These are phyloP conservation scores for Scheffersomyces titani DNA, from an alignment of 1,139 yeast genomes.

Conservation along the genomic window DNA sequence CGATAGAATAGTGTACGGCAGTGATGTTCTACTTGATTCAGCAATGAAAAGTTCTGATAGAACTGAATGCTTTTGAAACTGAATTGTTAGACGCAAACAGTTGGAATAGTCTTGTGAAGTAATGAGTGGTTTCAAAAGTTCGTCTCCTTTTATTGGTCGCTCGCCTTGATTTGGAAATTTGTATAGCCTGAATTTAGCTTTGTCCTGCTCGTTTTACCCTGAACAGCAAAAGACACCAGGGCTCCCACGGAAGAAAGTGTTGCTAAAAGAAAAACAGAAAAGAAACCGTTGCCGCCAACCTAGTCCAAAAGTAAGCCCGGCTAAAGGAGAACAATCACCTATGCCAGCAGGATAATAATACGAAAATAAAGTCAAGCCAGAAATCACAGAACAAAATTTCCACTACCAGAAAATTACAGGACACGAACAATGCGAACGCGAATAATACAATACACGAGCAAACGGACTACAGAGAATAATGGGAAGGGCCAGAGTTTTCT, in stretches of 20 bases:
- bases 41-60: neutral
- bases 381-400: neutral
- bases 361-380: neutral
- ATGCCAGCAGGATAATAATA: neutral
- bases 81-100: neutral
- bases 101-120: neutral
- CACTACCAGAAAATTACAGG: neutral
- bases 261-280: neutral
- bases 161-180: neutral
- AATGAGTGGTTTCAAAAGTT: neutral
- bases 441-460: neutral
- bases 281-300: neutral
- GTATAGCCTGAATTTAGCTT: neutral
- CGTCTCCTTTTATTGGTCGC: neutral
- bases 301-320: neutral
- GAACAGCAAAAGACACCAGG: neutral
- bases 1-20: neutral
- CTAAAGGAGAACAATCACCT: neutral
- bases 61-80: neutral
- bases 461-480: neutral
- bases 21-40: neutral
- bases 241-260: neutral
- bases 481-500: neutral
- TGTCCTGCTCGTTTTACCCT: neutral
- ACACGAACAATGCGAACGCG: neutral